Evolutionary conservation across 441 rosid genomes (phyloP).

Genomic region (Daphne laureola): DNA sequence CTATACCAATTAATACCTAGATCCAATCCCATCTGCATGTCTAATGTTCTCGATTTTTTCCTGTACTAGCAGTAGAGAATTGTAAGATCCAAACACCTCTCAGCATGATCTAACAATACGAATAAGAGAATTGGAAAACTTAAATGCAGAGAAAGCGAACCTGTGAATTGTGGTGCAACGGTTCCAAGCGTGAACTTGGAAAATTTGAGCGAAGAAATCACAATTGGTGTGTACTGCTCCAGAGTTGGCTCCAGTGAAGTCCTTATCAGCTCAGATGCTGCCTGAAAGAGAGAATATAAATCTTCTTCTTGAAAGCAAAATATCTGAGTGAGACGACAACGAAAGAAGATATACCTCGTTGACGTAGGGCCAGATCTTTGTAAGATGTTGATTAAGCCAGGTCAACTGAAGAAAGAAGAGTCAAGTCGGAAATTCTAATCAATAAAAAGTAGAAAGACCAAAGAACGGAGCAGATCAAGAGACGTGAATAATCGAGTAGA

Average conservation of each 20-base stretch:
- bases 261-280: constrained; percentile 88
- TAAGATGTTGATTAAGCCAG: constrained; percentile 87
- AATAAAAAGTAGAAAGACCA: constrained; percentile 3
- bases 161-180: constrained; percentile 97
- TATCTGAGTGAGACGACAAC: constrained; percentile 7
- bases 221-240: constrained; percentile 70
- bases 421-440: constrained; percentile 17
- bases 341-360: constrained; percentile 37
- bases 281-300: constrained; percentile 30
- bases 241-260: constrained; percentile 87
- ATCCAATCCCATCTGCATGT: too few species aligned
- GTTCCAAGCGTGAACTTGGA: constrained; percentile 94
- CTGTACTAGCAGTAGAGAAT: too few species aligned
- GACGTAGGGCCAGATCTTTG: constrained; percentile 98
- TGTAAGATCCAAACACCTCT: too few species aligned
- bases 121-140: not conserved
- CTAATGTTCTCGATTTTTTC: too few species aligned
- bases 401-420: constrained; percentile 47
- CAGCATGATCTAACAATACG: too few species aligned
- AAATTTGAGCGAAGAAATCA: constrained; percentile 70
- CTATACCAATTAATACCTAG: too few species aligned
- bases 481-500: not conserved
- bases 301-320: not conserved
- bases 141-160: constrained; percentile 26
- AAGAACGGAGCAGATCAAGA: not conserved